Evolutionary conservation across 2,329 filamentous ascomycete species (phyloP).

Genomic region (Aotearoamyces nothofagi): DNA sequence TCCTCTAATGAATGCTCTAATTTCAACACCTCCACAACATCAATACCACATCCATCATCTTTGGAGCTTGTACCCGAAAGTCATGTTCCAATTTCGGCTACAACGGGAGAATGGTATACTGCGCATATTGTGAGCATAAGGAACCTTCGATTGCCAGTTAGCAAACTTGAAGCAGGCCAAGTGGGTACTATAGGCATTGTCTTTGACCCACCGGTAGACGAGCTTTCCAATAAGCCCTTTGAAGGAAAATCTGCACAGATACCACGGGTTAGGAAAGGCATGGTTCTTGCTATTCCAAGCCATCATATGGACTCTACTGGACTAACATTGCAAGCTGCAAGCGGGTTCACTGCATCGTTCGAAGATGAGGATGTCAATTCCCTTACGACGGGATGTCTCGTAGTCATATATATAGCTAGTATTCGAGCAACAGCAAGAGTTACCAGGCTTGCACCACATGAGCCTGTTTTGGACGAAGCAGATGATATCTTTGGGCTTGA

Average conservation of each 20-base stretch:
- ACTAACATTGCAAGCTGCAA: constrained; percentile 46
- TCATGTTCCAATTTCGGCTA: constrained; percentile 34
- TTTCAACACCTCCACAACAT: constrained; percentile 27
- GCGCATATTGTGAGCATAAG: constrained; percentile 76
- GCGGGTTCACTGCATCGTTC: constrained; percentile 59
- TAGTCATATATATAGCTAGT: constrained; percentile 79
- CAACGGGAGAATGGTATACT: constrained; percentile 59
- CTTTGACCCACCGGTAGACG: constrained; percentile 28
- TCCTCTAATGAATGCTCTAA: background rate
- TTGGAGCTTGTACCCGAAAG: constrained; percentile 36
- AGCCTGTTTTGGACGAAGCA: constrained; percentile 12
- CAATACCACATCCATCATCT: constrained; percentile 36
- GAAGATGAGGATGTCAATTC: constrained; percentile 43
- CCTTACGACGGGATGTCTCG: constrained; percentile 50
- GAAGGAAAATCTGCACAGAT: constrained; percentile 18
- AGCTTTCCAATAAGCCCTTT: constrained; percentile 16
- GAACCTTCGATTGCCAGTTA: constrained; percentile 73
- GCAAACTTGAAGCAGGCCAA: constrained; percentile 61
- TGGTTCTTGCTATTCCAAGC: constrained; percentile 58
- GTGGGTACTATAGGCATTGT: constrained; percentile 79
- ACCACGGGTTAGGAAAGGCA: constrained; percentile 55
- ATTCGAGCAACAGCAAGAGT: constrained; percentile 71
- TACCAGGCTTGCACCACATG: constrained; percentile 28
- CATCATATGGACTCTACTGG: constrained; percentile 39
- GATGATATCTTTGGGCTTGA: constrained; percentile 44